Conservation (phyloP, 129 eudicot species). For the Erigeron canadensis region DNA sequence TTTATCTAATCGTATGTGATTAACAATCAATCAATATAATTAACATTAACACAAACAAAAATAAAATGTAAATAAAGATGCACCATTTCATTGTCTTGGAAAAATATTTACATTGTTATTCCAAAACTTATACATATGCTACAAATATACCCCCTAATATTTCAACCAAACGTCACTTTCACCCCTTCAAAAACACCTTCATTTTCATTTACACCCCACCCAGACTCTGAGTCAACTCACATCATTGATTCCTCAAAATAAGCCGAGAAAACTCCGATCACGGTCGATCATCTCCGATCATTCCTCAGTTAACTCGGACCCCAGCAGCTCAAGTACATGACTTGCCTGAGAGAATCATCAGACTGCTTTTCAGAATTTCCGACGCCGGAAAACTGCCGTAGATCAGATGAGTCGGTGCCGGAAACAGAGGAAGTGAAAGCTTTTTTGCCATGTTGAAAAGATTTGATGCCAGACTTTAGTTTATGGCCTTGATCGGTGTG, state of each 20-base stretch:
- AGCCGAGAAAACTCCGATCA: constrained; percentile 29
- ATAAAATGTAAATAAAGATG: no score
- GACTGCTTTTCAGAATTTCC: constrained; percentile 39
- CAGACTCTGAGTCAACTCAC: constrained; percentile 36
- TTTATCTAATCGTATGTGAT: no score
- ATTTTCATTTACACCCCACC: background rate
- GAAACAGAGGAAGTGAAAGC: constrained; percentile 27
- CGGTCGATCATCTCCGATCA: constrained; percentile 10
- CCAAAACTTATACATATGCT: constrained; percentile 12
- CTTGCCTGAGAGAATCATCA: constrained; percentile 71
- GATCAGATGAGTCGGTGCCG: constrained; percentile 22
- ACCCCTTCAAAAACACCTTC: no score
- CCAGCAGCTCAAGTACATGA: constrained; percentile 82
- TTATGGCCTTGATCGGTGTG: constrained; percentile 47
- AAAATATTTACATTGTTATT: constrained; percentile 28
- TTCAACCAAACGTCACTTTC: constrained; percentile 1
- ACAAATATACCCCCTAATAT: constrained; percentile 27
- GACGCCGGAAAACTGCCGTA: constrained; percentile 44
- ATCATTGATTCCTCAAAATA: constrained; percentile 19
- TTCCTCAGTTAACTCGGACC: constrained; percentile 41
- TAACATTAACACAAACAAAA: no score
- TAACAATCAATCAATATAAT: no score
- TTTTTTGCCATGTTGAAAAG: constrained; percentile 36
- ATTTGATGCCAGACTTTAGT: constrained; percentile 36
- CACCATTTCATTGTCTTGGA: background rate